Evolutionary conservation across 2,329 filamentous ascomycete species (phyloP), one percentile per base, ranked within the genome.

Genomic region (Karstenula rhodostoma): DNA sequence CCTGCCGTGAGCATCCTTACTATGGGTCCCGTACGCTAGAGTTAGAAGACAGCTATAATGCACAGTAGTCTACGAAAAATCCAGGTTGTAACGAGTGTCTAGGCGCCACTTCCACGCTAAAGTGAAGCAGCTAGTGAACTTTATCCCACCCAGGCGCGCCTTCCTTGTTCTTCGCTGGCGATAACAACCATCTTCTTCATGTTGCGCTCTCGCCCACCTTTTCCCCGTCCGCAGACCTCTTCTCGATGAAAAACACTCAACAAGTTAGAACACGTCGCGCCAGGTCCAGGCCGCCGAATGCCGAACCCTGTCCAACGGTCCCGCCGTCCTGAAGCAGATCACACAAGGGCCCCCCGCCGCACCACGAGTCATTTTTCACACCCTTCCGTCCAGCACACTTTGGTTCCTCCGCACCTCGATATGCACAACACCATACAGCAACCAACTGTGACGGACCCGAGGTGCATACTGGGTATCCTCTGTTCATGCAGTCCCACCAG

Each of bases 101-200:
- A 54, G 51, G 8, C 37, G 40, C 51, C 33, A 49, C 47, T n/a
- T 32, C 7, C 15, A 19, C 33, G 37, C 51, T 54, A 46, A 33
- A 19, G 5, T 13, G 37, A 33, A 32, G 51, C 51, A 44, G 51
- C 51, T 54, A 54, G 40, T 40, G 35, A 54, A 54, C 40, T 54
- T 25, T 44, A 44, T 44, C 23, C 25, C 17, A 13, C 33, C 50
- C 13, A 40, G 35, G 17, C 35, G 29, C 29, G 29, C 29, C 29
- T 32, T 40, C 4, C 35, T 13, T 17, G 35, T 40, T 13, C 13
- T 13, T 4, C 35, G 35, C 13, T n/a, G 29, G 29, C 29, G 8
- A 10, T 32, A 2, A 32, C 35, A n/a, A 40, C 35, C 13, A 40
- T 5, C 35, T 12, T 40, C 35, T n/a, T 5, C 35, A 40, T 13